Percentiles rank a stretch among this genome's conserved stretches.
Evolutionary conservation across 2,329 filamentous ascomycete species (phyloP).

Genomic region (Aspergillus fructus): DNA sequence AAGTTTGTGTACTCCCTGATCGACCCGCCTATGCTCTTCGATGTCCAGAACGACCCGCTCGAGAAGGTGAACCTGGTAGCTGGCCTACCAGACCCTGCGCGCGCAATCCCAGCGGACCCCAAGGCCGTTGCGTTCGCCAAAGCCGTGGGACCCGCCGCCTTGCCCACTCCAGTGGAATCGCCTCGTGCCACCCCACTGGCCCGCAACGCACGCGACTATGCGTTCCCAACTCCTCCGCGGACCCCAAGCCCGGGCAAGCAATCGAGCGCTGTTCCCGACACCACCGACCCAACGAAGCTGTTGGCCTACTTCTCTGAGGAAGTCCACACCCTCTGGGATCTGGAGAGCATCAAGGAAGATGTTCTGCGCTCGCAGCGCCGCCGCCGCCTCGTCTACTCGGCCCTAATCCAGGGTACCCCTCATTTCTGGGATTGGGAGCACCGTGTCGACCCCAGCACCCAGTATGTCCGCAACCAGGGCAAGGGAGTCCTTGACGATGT

Average conservation of each 20-base stretch:
- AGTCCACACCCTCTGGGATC: slow-evolving; percentile 75
- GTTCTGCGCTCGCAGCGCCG: slow-evolving; percentile 77
- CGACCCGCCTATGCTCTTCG: slow-evolving; percentile 81
- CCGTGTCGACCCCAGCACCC: slow-evolving; percentile 47
- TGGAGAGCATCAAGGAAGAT: slow-evolving; percentile 70
- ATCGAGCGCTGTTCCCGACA: slow-evolving; percentile 30
- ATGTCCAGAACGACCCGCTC: slow-evolving; percentile 71
- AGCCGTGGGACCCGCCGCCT: slow-evolving; percentile 14
- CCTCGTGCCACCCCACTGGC: slow-evolving; percentile 30
- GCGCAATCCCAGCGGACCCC: background rate
- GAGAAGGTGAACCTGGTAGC: slow-evolving; percentile 70
- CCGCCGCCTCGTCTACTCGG: slow-evolving; percentile 74
- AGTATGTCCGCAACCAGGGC: slow-evolving; percentile 70
- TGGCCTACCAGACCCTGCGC: slow-evolving; percentile 34
- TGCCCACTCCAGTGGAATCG: slow-evolving; percentile 35
- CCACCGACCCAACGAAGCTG: slow-evolving; percentile 40
- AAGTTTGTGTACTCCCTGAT: slow-evolving; percentile 87
- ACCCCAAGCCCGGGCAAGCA: slow-evolving; percentile 40
- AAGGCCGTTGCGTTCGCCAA: slow-evolving; percentile 36
- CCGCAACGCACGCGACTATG: slow-evolving; percentile 25
- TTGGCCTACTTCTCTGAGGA: slow-evolving; percentile 71
- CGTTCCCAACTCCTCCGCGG: slow-evolving; percentile 38
- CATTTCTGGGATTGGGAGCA: slow-evolving; percentile 87
- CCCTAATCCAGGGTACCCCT: slow-evolving; percentile 72
- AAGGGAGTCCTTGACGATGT: slow-evolving; percentile 43